phyloP scores from a whole-genome alignment of 2,329 filamentous ascomycete species.

The Diaporthe vaccinii region DNA sequence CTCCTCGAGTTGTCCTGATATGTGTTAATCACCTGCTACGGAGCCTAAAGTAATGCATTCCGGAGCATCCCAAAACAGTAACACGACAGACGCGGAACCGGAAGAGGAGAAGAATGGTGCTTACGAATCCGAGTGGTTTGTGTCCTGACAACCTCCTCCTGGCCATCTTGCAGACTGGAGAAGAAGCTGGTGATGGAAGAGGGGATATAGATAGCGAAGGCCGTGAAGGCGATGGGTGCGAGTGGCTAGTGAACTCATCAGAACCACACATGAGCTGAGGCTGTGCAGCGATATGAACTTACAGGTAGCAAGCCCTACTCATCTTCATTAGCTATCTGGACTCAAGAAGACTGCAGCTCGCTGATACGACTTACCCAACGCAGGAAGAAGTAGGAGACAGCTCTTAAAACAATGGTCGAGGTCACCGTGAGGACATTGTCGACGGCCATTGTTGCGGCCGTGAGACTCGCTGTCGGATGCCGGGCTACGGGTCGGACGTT shows the following conservation, averaged over 20 bases:
- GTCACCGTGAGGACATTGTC: slow-evolving; percentile 53
- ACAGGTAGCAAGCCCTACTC: slow-evolving; percentile 54
- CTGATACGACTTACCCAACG: slow-evolving; percentile 66
- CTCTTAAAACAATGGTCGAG: slow-evolving; percentile 64
- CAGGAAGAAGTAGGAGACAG: slow-evolving; percentile 69
- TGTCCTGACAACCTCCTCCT: slow-evolving; percentile 69
- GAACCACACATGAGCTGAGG: background rate
- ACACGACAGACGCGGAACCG: too few relatives aligned
- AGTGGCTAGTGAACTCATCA: slow-evolving; percentile 39
- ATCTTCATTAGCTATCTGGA: slow-evolving; percentile 19
- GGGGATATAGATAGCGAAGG: slow-evolving; percentile 76
- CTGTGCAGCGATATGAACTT: slow-evolving; percentile 40
- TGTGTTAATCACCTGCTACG: too few relatives aligned
- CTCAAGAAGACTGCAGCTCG: background rate
- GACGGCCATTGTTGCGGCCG: slow-evolving; percentile 46
- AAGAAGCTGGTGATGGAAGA: slow-evolving; percentile 73
- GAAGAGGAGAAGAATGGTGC: too few relatives aligned
- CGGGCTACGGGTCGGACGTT: background rate
- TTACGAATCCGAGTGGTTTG: slow-evolving; percentile 52
- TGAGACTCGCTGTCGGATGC: slow-evolving; percentile 5
- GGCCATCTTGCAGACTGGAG: slow-evolving; percentile 69
- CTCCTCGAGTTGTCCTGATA: slow-evolving; percentile 25
- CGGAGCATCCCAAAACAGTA: too few relatives aligned
- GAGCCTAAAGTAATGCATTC: too few relatives aligned
- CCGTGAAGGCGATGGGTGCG: slow-evolving; percentile 63